Evolutionary conservation across 495 filamentous ascomycete genomes (phyloP).

Genomic region (Neohortaea acidophila): DNA sequence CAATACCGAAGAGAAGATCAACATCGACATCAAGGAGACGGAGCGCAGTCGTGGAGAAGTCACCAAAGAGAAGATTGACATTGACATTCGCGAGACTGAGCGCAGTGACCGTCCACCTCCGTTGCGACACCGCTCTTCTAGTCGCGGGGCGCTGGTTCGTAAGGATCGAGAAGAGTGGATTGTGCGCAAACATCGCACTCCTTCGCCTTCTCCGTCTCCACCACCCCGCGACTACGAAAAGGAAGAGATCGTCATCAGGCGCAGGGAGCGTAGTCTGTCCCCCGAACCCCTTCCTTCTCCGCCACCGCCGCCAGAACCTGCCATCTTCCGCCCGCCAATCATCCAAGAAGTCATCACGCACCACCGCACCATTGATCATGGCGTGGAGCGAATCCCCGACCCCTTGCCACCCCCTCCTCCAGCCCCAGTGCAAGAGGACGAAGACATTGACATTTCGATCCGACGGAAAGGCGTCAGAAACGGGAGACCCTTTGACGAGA

Average conservation of each 20-base stretch:
- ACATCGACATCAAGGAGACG: conserved; percentile 12
- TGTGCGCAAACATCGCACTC: conserved; percentile 19
- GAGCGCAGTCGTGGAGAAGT: conserved; percentile 7
- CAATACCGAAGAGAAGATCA: conserved; percentile 10
- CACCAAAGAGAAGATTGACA: conserved; percentile 8
- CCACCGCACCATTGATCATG: conserved; percentile 78
- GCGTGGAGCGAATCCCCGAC: conserved; percentile 25
- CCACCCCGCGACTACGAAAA: conserved; percentile 17
- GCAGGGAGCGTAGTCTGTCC: conserved; percentile 20
- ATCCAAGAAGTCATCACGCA: conserved; percentile 73
- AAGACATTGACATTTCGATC: conserved; percentile 36
- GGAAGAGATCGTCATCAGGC: conserved; percentile 30
- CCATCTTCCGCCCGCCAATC: conserved; percentile 48
- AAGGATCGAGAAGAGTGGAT: conserved; percentile 27
- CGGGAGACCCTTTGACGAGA: conserved; percentile 36
- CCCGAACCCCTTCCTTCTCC: conserved; percentile 15
- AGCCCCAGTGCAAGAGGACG: conserved; percentile 23
- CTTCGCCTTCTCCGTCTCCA: conserved; percentile 17
- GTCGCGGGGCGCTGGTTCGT: conserved; percentile 20
- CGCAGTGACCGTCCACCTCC: conserved; percentile 20
- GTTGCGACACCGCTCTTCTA: conserved; percentile 6
- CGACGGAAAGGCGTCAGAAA: conserved; percentile 25
- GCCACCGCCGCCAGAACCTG: conserved; percentile 36
- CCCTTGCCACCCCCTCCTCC: conserved; percentile 27
- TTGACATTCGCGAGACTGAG: conserved; percentile 17